Evolutionary conservation across 2,329 filamentous ascomycete species (phyloP).

Genomic region (Didymella pomorum): DNA sequence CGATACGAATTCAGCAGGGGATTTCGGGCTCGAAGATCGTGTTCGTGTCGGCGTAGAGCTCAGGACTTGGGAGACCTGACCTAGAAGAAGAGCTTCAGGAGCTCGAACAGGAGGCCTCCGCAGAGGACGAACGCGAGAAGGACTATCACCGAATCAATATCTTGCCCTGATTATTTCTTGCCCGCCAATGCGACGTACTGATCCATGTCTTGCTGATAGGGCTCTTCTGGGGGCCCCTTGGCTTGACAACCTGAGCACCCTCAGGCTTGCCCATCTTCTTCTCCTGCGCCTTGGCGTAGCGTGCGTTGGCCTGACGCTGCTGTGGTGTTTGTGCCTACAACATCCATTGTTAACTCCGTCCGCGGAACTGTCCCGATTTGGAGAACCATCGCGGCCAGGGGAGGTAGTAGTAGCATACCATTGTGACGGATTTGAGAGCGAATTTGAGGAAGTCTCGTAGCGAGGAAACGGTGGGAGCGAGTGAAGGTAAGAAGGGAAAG

Average conservation of each 20-base stretch:
- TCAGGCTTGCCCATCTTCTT: constrained; percentile 74
- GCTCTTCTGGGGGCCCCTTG: constrained; percentile 56
- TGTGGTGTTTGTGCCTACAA: constrained; percentile 80
- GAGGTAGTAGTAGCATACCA: constrained; percentile 24
- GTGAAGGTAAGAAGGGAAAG: constrained; percentile 4
- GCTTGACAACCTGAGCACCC: constrained; percentile 60
- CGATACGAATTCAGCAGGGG: too few relatives aligned
- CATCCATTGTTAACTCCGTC: neutral
- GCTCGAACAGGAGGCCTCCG: constrained; percentile 67
- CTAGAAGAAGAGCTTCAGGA: constrained; percentile 59
- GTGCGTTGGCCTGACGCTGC: constrained; percentile 81
- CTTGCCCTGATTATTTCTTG: neutral
- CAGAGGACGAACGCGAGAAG: constrained; percentile 69
- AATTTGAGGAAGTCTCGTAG: neutral
- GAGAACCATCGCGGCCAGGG: constrained; percentile 11
- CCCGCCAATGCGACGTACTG: constrained; percentile 57
- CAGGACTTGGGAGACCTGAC: neutral
- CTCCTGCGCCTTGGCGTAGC: constrained; percentile 78
- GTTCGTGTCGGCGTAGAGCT: neutral
- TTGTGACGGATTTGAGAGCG: constrained; percentile 12
- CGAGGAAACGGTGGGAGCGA: neutral
- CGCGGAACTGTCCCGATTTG: constrained; percentile 4
- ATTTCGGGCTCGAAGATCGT: neutral
- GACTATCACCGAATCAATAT: constrained; percentile 51
- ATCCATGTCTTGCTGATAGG: constrained; percentile 67